These are phyloP conservation scores for Elymus sibiricus DNA, from an alignment of 176 grass and related monocot species.

Conservation along the genomic window DNA sequence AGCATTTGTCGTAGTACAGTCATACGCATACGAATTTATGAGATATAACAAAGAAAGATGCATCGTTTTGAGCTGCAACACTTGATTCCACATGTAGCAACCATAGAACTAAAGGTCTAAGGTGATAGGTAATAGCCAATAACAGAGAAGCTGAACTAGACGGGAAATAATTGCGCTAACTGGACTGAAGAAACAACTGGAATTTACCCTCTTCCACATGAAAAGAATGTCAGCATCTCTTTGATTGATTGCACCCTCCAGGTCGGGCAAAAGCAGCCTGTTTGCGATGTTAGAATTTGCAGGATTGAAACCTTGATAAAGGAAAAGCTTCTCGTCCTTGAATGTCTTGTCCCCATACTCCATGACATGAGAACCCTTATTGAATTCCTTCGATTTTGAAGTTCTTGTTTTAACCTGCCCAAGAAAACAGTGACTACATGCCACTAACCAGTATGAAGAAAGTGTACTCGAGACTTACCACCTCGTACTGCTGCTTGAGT, in stretches of 20 bases:
- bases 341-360: conserved; percentile 92
- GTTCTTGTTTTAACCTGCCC: conserved; percentile 75
- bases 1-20: not conserved
- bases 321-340: conserved; percentile 76
- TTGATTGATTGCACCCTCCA: conserved; percentile 61
- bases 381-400: conserved; percentile 39
- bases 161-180: not conserved
- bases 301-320: conserved; percentile 91
- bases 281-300: conserved; percentile 54
- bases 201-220: conserved; percentile 79
- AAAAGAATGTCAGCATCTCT: conserved; percentile 91
- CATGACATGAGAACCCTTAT: conserved; percentile 81
- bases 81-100: not conserved
- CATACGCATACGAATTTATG: not conserved
- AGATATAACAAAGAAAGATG: not conserved
- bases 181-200: not conserved
- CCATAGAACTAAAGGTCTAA: not conserved
- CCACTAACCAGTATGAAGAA: conserved; percentile 9
- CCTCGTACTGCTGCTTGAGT: conserved; percentile 65
- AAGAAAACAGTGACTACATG: conserved; percentile 13
- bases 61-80: not conserved
- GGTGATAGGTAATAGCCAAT: not conserved
- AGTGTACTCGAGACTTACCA: conserved; percentile 44
- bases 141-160: not conserved
- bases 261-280: conserved; percentile 37